Base-by-base conservation (phyloP, 495 filamentous ascomycete genomes). In the Penicillium nucicola region DNA sequence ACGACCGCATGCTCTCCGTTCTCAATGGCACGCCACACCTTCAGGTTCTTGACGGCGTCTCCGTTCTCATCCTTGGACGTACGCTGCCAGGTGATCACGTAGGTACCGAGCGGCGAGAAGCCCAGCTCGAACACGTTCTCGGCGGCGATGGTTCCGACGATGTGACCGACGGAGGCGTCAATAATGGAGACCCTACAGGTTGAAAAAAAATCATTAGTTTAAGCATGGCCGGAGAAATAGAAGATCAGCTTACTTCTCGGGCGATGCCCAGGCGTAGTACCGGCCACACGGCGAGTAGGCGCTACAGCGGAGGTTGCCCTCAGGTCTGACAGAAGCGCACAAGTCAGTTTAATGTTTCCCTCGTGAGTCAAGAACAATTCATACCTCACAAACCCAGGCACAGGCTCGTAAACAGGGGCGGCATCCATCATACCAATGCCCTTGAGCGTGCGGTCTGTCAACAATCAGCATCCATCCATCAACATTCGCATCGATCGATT, bases 61-160 rank as follows among this genome's bases (percentile, higher is more conserved):
- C 95, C 95, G 48, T 88, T 84, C 67, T 90, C 92, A 61, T 97
- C 91, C 72, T 97, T 97, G 34, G 83, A 80, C 31, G 87, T 86
- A 38, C 93, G 84, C 72, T 98, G 91, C 95, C 93, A 97, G 17
- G 93, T 97, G 69, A 95, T 96, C 59, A 96, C 74, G 73, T 85
- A 97, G 47, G 87, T 91, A 41, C 95, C 93, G 39, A 84, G 79
- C 23, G 92, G 92, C 14, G 93, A 97, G 71, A 98, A 98, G 46
- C 87, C 88, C 54, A 98, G 72, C 56, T 98, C 95, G 74, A 87
- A 96, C 43, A 97, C 92, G 62, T 90, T 90, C 22, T 86, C 69
- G 25, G 88, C 82, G 34, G 82, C 77, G 33, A 98, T 80, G 30
- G 79, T 86, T 55, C 87, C 81, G 57, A 95, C 68, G 52, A 88